Evolutionary conservation across 208 protist species (phyloP).

Genomic region (Trypanosoma caninum): DNA sequence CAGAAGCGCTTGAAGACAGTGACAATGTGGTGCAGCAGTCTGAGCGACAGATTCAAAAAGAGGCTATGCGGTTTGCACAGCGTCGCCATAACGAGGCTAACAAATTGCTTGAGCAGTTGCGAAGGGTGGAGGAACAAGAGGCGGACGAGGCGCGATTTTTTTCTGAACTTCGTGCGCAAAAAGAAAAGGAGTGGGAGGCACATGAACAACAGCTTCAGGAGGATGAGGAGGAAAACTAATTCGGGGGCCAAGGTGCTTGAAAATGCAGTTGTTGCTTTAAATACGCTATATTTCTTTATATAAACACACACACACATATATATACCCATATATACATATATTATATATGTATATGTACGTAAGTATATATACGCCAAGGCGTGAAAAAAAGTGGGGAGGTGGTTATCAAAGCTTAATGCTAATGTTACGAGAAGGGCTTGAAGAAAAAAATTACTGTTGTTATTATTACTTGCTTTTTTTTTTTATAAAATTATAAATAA

Average conservation of each 20-base stretch:
- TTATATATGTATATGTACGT: too few relatives aligned
- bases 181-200: slow-evolving; percentile 78
- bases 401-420: too few relatives aligned
- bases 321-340: too few relatives aligned
- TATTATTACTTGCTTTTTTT: too few relatives aligned
- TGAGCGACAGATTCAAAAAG: slow-evolving; percentile 26
- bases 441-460: not conserved
- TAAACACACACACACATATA: too few relatives aligned
- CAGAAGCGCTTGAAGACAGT: slow-evolving; percentile 44
- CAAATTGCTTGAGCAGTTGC: slow-evolving; percentile 71
- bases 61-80: slow-evolving; percentile 50
- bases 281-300: too few relatives aligned
- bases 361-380: too few relatives aligned
- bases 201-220: slow-evolving; percentile 21
- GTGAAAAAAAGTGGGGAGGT: too few relatives aligned
- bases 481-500: too few relatives aligned
- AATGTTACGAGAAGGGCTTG: too few relatives aligned
- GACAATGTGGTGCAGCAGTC: slow-evolving; percentile 5
- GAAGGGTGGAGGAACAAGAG: slow-evolving; percentile 80
- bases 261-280: slow-evolving; percentile 1
- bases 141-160: slow-evolving; percentile 74
- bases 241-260: slow-evolving; percentile 15
- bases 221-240: slow-evolving; percentile 32
- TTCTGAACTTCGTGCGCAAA: slow-evolving; percentile 55
- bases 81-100: slow-evolving; percentile 64